phyloP scores from a whole-genome alignment of 176 grass and related monocot genomes.

The maize (Zea mays) region DNA sequence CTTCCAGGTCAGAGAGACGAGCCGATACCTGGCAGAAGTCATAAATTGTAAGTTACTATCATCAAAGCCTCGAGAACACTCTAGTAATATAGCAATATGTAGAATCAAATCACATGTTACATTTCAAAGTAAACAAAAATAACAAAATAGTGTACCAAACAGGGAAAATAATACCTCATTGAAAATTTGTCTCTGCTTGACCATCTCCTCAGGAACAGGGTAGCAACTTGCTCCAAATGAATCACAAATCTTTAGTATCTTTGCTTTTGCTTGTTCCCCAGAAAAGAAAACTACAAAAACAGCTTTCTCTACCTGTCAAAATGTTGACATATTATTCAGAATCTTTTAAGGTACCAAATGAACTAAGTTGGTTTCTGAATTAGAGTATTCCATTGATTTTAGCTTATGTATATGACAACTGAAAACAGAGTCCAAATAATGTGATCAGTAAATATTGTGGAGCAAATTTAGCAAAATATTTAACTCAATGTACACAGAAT shows the following conservation, averaged over 20 bases:
- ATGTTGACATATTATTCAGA: conserved; percentile 30
- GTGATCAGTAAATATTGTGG: conserved; percentile 28
- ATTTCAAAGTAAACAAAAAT: background rate
- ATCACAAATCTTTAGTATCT: conserved; percentile 87
- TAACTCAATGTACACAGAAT: conserved; percentile 36
- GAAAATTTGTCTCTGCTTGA: conserved; percentile 88
- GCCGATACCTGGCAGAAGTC: conserved; percentile 66
- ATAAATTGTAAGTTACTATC: background rate
- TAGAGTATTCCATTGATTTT: conserved; percentile 9
- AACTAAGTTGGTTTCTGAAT: conserved; percentile 20
- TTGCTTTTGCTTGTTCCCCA: conserved; percentile 87
- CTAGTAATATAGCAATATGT: conserved; percentile 1
- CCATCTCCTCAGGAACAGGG: conserved; percentile 91
- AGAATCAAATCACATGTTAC: background rate
- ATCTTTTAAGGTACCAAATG: conserved; percentile 17
- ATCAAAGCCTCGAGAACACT: background rate
- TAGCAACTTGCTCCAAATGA: conserved; percentile 97
- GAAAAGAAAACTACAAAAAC: conserved; percentile 98
- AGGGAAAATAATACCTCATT: conserved; percentile 65
- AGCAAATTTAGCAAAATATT: background rate
- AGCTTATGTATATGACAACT: background rate
- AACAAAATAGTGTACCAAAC: background rate
- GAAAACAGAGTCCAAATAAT: conserved; percentile 30
- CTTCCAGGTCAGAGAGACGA: conserved; percentile 87
- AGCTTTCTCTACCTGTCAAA: conserved; percentile 85